Evolutionary conservation across 2,329 filamentous ascomycete genomes (phyloP), one percentile per base, ranked within the genome.

Genomic region (Emericellopsis cladophorae): DNA sequence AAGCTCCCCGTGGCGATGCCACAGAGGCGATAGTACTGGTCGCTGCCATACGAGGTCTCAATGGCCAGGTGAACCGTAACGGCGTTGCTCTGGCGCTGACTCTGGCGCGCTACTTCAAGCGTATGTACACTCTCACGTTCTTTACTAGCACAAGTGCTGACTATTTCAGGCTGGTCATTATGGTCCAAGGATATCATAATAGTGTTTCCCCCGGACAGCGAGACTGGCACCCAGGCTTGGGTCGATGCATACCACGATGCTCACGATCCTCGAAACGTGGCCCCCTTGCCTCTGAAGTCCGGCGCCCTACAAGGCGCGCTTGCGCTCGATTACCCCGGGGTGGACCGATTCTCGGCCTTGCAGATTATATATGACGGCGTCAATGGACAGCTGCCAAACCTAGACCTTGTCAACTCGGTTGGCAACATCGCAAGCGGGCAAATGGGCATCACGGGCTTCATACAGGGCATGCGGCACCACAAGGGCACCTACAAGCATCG

Each of bases 111-210:
- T 98, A 98, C 62, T 96, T 98, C 66, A 95, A 93, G 62, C 78
- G 84, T 77, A 54, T 26, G 68, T 48, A 37, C 21, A 22, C 26
- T 14, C 36, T n/a, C 31, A 26, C 15, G 6, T 15, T 26, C 16
- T 9, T 4, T 40, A n/a, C 31, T 29, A 21, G 29, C 41, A 21
- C 34, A 15, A 16, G 21, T 5, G 4, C 38, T 26, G 3, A 37
- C 10, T 26, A 3, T 31, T 9, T n/a, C 31, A 80, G 76, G 83
- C 50, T 98, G 92, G 92, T 95, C 88, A 40, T 72, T 98, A 23
- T 98, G 92, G 92, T 95, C 89, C 44, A 98, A 98, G 62, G 92
- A 98, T 58, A 95, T 98, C 49, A 90, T 98, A 44, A 79, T 98
- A 50, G 64, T 98, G 6, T 74, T 98, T 37, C 81, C 92, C 0